phyloP scores from a whole-genome alignment of 345 rosid species.

The Euphorbia peplus region DNA sequence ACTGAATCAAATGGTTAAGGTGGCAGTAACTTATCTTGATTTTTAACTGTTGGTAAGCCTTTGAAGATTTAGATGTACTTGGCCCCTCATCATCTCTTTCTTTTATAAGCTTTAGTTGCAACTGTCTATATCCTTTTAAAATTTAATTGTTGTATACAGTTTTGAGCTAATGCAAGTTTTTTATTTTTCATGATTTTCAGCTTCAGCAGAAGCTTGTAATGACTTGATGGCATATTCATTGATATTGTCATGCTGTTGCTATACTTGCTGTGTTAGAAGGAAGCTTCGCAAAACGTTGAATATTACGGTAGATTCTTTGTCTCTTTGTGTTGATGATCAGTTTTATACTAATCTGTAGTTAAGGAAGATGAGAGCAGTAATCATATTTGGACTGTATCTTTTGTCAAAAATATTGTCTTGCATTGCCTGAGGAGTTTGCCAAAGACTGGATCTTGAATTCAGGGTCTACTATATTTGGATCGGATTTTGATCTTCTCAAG shows the following conservation, averaged over 20 bases:
- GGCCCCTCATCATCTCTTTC: neutral
- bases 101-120: neutral
- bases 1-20: neutral
- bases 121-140: neutral
- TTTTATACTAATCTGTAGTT: neutral
- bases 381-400: too few relatives aligned
- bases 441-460: neutral
- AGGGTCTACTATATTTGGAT: neutral
- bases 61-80: neutral
- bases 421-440: neutral
- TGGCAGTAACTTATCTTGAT: constrained; percentile 1
- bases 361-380: neutral
- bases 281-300: constrained; percentile 79
- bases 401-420: neutral
- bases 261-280: constrained; percentile 91
- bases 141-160: constrained; percentile 5
- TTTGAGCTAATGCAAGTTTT: constrained; percentile 17
- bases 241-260: constrained; percentile 95
- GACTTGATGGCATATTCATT: constrained; percentile 90
- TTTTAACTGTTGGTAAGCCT: neutral
- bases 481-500: too few relatives aligned
- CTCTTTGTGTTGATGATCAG: constrained; percentile 3
- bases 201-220: constrained; percentile 93
- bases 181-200: constrained; percentile 41
- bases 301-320: constrained; percentile 57